phyloP scores from a whole-genome alignment of 2,329 filamentous ascomycete genomes.

The Ciborinia camelliae region DNA sequence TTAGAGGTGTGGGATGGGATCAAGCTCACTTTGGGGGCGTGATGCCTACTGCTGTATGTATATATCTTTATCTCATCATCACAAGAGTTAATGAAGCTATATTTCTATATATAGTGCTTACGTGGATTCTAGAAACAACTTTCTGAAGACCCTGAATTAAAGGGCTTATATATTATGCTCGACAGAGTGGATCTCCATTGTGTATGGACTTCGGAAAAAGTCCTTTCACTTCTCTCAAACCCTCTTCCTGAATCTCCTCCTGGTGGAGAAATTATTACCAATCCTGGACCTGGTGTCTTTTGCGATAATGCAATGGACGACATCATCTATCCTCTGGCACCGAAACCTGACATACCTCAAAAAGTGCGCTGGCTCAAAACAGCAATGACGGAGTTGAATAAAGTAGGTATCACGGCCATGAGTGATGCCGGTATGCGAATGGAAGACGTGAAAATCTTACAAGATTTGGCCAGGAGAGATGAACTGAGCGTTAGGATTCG shows the following conservation, averaged over 20 bases:
- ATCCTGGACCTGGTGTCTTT: conserved; percentile 64
- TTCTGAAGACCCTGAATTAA: conserved; percentile 49
- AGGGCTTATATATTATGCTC: conserved; percentile 62
- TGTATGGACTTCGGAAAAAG: conserved; percentile 63
- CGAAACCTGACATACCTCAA: conserved; percentile 50
- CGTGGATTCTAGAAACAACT: conserved; percentile 45
- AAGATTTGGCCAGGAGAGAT: conserved; percentile 47
- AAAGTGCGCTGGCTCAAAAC: conserved; percentile 54
- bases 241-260: conserved; percentile 49
- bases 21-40: conserved; percentile 57
- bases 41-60: conserved; percentile 58
- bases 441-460: conserved; percentile 52
- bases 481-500: conserved; percentile 63
- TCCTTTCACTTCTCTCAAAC: conserved; percentile 57
- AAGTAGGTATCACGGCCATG: conserved; percentile 63
- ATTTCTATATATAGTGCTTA: not conserved
- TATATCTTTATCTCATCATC: conserved; percentile 38
- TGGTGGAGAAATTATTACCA: conserved; percentile 60
- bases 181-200: conserved; percentile 69
- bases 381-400: conserved; percentile 61
- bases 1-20: conserved; percentile 68
- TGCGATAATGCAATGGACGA: conserved; percentile 69
- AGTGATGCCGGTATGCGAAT: conserved; percentile 64
- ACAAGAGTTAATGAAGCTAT: not conserved
- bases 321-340: conserved; percentile 54